These are phyloP conservation scores for Xylaria acuta DNA, from an alignment of 495 filamentous ascomycete species.

Conservation along the genomic window DNA sequence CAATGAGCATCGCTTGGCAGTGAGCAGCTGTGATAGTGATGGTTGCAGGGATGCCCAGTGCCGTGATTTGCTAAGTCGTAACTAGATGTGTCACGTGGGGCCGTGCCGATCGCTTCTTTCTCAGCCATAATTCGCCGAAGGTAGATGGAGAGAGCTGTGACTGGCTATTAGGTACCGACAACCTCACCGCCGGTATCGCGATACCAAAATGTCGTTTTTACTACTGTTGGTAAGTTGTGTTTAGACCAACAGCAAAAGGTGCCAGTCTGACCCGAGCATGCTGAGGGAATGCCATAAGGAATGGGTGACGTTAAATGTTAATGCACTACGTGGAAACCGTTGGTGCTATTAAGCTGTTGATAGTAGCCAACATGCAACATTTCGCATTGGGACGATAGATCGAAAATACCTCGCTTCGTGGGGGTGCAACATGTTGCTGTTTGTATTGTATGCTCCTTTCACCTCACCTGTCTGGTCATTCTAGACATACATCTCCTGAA, in stretches of 20 bases:
- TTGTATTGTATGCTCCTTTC: neutral
- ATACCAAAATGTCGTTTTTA: neutral
- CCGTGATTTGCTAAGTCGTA: neutral
- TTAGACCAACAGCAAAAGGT: neutral
- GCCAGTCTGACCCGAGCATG: neutral
- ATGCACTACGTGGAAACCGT: neutral
- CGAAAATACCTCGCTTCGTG: neutral
- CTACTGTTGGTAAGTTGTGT: neutral
- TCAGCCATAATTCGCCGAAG: neutral
- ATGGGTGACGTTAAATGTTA: neutral
- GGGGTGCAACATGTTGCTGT: neutral
- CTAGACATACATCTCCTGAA: conserved; percentile 6
- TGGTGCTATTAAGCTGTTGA: neutral
- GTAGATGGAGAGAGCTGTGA: neutral
- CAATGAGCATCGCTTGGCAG: conserved; percentile 9
- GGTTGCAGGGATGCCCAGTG: conserved; percentile 1
- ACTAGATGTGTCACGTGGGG: neutral
- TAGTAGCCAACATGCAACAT: neutral
- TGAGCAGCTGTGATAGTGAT: conserved; percentile 17
- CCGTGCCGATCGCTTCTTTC: conserved; percentile 16
- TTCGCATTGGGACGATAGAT: neutral
- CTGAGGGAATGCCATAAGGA: neutral
- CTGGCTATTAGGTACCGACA: neutral
- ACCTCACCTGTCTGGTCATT: neutral
- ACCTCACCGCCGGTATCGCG: conserved; percentile 5